A percentile compares a stretch with the other conserved stretches of the same genome.
Conservation (phyloP, 441 rosid genomes). For the Sinapis alba region DNA sequence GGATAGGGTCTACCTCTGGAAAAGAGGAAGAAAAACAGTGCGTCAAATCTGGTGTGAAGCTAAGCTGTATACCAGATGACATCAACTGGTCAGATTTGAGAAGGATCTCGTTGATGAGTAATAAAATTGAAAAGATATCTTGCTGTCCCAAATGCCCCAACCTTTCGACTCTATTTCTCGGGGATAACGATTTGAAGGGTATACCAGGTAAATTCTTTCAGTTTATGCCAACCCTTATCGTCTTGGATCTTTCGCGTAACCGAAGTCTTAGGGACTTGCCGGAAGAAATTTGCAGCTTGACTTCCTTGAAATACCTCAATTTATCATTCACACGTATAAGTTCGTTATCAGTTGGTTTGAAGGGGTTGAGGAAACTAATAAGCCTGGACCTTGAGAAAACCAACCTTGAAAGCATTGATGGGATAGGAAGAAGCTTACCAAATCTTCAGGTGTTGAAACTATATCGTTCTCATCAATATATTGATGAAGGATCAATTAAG, state of each 20-base stretch:
- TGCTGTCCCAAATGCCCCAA: neutral
- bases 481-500: neutral
- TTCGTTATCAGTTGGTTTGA: neutral
- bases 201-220: neutral
- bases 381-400: neutral
- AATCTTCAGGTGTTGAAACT: neutral
- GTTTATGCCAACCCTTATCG: neutral
- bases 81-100: neutral
- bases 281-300: neutral
- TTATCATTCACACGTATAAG: neutral
- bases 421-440: neutral
- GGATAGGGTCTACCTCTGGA: neutral
- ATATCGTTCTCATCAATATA: neutral
- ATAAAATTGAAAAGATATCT: neutral
- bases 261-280: neutral
- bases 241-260: neutral
- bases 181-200: neutral
- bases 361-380: neutral
- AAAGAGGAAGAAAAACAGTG: neutral
- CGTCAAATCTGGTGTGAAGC: neutral
- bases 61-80: neutral
- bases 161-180: neutral
- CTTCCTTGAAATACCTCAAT: neutral
- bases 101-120: neutral
- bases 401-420: neutral